These are phyloP conservation scores for Hypocrella siamensis DNA, from an alignment of 2,329 filamentous ascomycete genomes.

Conservation along the genomic window DNA sequence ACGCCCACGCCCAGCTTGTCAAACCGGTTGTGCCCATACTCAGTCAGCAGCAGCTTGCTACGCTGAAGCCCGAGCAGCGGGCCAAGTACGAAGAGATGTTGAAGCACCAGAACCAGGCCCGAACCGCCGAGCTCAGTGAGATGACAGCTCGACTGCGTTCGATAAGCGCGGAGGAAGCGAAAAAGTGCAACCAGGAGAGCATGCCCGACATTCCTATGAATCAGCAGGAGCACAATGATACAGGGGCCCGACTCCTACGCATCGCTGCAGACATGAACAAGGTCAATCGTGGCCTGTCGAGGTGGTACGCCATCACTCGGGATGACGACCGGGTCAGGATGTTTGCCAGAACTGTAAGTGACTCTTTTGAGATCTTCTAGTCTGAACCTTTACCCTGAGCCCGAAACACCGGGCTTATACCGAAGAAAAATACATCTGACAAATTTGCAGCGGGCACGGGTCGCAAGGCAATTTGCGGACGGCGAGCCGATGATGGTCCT, in stretches of 20 bases:
- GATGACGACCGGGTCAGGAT: slow-evolving; percentile 33
- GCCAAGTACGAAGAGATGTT: slow-evolving; percentile 25
- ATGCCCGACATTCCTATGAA: slow-evolving; percentile 31
- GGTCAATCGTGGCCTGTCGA: slow-evolving; percentile 26
- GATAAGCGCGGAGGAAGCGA: slow-evolving; percentile 24
- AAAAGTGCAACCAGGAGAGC: slow-evolving; percentile 20
- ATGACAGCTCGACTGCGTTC: slow-evolving; percentile 17
- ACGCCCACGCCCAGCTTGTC: slow-evolving; percentile 10
- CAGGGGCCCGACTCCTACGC: slow-evolving; percentile 24
- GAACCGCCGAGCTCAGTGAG: slow-evolving; percentile 7
- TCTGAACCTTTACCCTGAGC: neutral
- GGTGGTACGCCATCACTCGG: slow-evolving; percentile 31
- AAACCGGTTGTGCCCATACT: slow-evolving; percentile 9
- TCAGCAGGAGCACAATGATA: slow-evolving; percentile 26
- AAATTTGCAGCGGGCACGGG: slow-evolving; percentile 29
- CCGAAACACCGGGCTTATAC: neutral
- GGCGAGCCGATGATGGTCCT: slow-evolving; percentile 27
- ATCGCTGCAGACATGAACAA: slow-evolving; percentile 26
- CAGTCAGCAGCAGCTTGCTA: slow-evolving; percentile 19
- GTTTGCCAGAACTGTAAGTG: slow-evolving; percentile 37
- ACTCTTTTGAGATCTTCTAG: neutral
- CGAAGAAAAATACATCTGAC: slow-evolving; percentile 14
- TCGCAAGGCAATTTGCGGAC: slow-evolving; percentile 37
- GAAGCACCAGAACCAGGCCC: slow-evolving; percentile 9
- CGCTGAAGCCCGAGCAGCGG: slow-evolving; percentile 27